Conservation (phyloP, 176 grass and related monocot genomes). For the Oryza meyeriana region DNA sequence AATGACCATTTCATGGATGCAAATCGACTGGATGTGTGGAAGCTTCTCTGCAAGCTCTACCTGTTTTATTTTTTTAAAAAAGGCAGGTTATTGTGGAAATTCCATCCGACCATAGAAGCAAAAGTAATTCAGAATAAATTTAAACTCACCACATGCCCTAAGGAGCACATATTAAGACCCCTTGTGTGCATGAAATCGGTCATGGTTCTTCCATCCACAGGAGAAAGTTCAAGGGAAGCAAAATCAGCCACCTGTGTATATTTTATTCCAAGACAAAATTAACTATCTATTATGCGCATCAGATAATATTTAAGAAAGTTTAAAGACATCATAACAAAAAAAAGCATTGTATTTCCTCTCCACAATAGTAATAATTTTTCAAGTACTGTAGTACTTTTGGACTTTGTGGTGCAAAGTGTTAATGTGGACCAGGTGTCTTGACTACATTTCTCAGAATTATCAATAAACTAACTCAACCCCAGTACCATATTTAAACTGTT, state of each 20-base stretch:
- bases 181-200: slow-evolving; percentile 99
- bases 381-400: background rate
- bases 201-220: slow-evolving; percentile 97
- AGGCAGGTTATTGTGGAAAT: slow-evolving; percentile 12
- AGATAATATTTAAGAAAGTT: slow-evolving; percentile 24
- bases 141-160: slow-evolving; percentile 77
- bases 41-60: slow-evolving; percentile 86
- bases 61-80: slow-evolving; percentile 53
- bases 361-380: background rate
- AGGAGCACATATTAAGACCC: slow-evolving; percentile 89
- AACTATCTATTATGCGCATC: slow-evolving; percentile 1
- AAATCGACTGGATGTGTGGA: slow-evolving; percentile 98
- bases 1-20: slow-evolving; percentile 99
- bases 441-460: background rate
- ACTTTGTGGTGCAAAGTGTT: background rate
- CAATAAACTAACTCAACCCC: background rate
- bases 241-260: slow-evolving; percentile 88
- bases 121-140: slow-evolving; percentile 14
- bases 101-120: slow-evolving; percentile 16
- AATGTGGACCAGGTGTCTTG: background rate
- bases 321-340: background rate
- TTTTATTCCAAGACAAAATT: slow-evolving; percentile 5
- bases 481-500: slow-evolving; percentile 1
- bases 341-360: background rate
- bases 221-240: slow-evolving; percentile 98